Percentiles rank a stretch among this genome's conserved stretches.
Evolutionary conservation across 495 filamentous ascomycete species (phyloP).

Genomic region (Aspergillus wentii): DNA sequence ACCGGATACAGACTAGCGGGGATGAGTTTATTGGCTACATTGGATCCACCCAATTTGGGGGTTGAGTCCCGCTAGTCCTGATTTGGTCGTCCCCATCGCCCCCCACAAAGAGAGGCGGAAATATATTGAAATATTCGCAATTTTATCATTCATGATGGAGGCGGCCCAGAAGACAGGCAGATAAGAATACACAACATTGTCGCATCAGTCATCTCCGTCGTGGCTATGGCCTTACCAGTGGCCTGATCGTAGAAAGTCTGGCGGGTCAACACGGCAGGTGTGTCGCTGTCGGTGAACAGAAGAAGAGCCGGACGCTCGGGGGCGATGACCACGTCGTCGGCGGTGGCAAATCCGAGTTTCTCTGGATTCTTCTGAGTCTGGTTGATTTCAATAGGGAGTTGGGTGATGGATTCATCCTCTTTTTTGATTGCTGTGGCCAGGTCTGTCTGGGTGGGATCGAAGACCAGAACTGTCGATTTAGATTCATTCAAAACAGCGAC

Average conservation of each 20-base stretch:
- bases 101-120: too few relatives aligned
- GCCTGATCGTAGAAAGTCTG: constrained; percentile 9
- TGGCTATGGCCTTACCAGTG: neutral
- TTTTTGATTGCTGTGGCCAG: constrained; percentile 1
- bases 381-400: constrained; percentile 8
- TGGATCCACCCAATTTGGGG: too few relatives aligned
- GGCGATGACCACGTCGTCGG: constrained; percentile 1
- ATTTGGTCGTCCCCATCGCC: too few relatives aligned
- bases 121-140: too few relatives aligned
- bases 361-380: constrained; percentile 1
- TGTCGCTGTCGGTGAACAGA: constrained; percentile 1
- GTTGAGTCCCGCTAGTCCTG: too few relatives aligned
- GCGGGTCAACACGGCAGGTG: constrained; percentile 5
- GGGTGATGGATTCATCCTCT: neutral
- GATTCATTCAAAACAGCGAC: constrained; percentile 5
- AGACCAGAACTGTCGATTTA: constrained; percentile 4
- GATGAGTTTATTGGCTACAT: constrained; percentile 4
- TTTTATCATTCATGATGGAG: constrained; percentile 4
- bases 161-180: constrained; percentile 7
- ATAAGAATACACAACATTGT: constrained; percentile 10
- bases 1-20: neutral
- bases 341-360: neutral
- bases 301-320: constrained; percentile 6
- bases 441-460: constrained; percentile 6
- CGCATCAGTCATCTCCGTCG: constrained; percentile 3